Percentiles rank a stretch among this genome's conserved stretches.
Evolutionary conservation across 768 basidiomycete species (phyloP).

Genomic region (Lactarius indigo): DNA sequence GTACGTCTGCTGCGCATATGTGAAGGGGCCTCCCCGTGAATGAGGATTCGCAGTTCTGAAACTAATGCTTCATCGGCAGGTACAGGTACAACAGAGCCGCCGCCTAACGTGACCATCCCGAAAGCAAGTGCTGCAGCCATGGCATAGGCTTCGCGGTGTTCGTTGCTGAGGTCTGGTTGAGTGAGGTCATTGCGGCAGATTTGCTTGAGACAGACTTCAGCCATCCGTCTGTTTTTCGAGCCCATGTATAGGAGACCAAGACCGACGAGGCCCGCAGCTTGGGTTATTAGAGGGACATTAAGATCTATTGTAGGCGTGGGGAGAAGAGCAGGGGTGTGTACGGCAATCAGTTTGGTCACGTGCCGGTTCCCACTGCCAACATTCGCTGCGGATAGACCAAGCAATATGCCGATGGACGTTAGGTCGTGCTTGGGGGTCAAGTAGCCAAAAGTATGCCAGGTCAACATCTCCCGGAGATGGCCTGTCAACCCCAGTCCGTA

Average conservation of each 20-base stretch:
- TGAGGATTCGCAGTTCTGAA: conserved; percentile 63
- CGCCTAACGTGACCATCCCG: conserved; percentile 95
- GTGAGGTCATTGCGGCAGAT: conserved; percentile 74
- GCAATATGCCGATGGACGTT: conserved; percentile 88
- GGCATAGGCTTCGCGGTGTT: conserved; percentile 90
- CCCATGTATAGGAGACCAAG: conserved; percentile 90
- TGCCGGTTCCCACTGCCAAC: conserved; percentile 81
- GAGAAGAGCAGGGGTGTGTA: conserved; percentile 90
- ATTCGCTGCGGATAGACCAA: conserved; percentile 91
- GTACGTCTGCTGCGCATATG: conserved; percentile 36
- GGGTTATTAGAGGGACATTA: conserved; percentile 85
- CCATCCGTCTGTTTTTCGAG: conserved; percentile 84
- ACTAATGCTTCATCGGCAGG: conserved; percentile 74
- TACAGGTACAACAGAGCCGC: conserved; percentile 56
- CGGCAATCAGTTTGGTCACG: conserved; percentile 86
- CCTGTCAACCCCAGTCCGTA: conserved; percentile 90
- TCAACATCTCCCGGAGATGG: conserved; percentile 83
- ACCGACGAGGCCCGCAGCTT: conserved; percentile 83
- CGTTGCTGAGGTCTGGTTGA: conserved; percentile 79
- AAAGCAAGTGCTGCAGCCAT: conserved; percentile 86
- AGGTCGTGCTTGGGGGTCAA: conserved; percentile 95
- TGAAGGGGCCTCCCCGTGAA: conserved; percentile 65
- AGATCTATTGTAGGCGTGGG: conserved; percentile 84
- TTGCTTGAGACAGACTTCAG: conserved; percentile 85
- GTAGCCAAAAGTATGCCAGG: conserved; percentile 95